Conservation (phyloP, 2,329 filamentous ascomycete species). For the Fusarium sp. region DNA sequence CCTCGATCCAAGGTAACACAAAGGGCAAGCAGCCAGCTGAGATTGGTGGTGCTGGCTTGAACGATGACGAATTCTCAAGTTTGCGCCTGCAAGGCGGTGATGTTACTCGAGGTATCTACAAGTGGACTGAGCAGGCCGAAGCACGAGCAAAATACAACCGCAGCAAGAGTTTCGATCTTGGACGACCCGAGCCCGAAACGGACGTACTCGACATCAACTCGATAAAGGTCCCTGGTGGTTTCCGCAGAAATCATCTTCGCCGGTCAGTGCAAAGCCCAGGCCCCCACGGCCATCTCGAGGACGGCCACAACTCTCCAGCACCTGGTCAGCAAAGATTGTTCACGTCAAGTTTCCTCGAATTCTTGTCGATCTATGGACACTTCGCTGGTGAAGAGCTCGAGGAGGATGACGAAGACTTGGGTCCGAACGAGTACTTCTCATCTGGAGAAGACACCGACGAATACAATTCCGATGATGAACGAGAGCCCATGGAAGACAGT, state of each 20-base stretch:
- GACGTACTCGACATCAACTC: constrained; percentile 86
- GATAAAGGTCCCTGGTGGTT: constrained; percentile 94
- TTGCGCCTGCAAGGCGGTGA: constrained; percentile 93
- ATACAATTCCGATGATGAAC: constrained; percentile 71
- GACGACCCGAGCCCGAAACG: constrained; percentile 80
- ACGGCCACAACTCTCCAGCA: constrained; percentile 50
- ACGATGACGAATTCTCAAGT: constrained; percentile 91
- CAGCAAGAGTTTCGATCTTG: constrained; percentile 87
- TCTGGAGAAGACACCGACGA: constrained; percentile 77
- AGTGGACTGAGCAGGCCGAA: constrained; percentile 92
- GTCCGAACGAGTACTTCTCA: constrained; percentile 90
- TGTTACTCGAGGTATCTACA: constrained; percentile 93
- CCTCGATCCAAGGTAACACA: constrained; percentile 54
- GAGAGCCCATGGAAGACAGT: constrained; percentile 88
- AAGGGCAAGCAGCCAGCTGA: constrained; percentile 67
- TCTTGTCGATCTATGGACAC: constrained; percentile 93
- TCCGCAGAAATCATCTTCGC: constrained; percentile 88
- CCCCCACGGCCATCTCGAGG: constrained; percentile 49
- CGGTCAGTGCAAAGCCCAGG: constrained; percentile 74
- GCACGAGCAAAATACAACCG: constrained; percentile 74
- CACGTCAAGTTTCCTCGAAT: constrained; percentile 95
- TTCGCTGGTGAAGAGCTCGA: constrained; percentile 97
- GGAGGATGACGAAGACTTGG: constrained; percentile 91
- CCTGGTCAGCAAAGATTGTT: constrained; percentile 67
- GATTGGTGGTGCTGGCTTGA: constrained; percentile 52